A percentile compares a stretch with the other conserved stretches of the same genome.
Conservation (phyloP, 495 filamentous ascomycete species). For the Penicillium malachiteum region DNA sequence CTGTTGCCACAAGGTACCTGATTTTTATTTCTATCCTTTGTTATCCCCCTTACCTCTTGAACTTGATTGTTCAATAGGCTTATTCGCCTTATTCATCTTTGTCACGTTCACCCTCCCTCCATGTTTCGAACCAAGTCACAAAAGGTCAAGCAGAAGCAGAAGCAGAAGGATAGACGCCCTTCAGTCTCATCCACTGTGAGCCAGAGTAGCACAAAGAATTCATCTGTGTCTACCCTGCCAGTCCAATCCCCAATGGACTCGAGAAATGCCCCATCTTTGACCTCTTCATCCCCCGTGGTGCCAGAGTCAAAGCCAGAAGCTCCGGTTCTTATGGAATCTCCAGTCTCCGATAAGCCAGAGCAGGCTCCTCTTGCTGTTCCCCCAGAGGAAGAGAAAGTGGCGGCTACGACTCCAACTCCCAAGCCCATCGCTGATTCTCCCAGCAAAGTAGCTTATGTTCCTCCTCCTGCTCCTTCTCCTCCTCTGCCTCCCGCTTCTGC, state of each 20-base stretch:
- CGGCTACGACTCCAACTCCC: no score
- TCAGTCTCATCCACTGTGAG: constrained; percentile 1
- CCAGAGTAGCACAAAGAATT: constrained; percentile 3
- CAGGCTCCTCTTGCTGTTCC: no score
- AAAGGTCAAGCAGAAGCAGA: constrained; percentile 8
- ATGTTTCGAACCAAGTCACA: constrained; percentile 10
- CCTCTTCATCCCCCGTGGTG: constrained; percentile 5
- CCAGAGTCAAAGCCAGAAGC: constrained; percentile 7
- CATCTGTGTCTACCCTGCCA: constrained; percentile 5
- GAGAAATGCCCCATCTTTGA: background rate
- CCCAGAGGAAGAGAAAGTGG: no score
- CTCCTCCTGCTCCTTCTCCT: constrained; percentile 1
- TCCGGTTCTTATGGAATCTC: background rate
- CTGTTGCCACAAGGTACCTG: constrained; percentile 7
- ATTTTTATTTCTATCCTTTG: background rate
- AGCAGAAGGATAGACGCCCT: constrained; percentile 5
- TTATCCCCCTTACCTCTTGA: background rate
- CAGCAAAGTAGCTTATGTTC: background rate
- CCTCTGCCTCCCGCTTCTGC: background rate
- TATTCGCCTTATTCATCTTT: background rate
- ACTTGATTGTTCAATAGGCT: background rate
- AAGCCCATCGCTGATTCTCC: no score
- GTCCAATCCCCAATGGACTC: background rate
- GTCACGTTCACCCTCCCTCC: background rate
- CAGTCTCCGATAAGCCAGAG: no score